Conservation (phyloP, 768 basidiomycete species). For the Lactarius akahatsu region DNA sequence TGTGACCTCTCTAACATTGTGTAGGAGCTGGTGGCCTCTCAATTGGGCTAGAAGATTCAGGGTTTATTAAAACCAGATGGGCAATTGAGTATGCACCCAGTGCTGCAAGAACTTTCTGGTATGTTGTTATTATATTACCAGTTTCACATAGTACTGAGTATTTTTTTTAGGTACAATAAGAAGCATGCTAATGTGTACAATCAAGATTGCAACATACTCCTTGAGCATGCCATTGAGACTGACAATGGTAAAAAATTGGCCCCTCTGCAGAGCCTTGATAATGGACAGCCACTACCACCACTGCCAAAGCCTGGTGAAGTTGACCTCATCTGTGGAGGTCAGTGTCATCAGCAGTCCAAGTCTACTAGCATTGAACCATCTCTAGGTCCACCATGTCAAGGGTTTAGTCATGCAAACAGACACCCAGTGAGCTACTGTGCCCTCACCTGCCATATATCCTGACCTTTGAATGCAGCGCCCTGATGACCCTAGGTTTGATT, state of each 20-base stretch:
- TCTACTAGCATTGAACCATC: neutral
- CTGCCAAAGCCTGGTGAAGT: slow-evolving; percentile 62
- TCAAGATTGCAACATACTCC: slow-evolving; percentile 57
- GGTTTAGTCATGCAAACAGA: slow-evolving; percentile 66
- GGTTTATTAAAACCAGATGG: slow-evolving; percentile 62
- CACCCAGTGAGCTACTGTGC: slow-evolving; percentile 43
- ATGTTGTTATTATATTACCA: slow-evolving; percentile 26
- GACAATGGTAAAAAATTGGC: slow-evolving; percentile 42
- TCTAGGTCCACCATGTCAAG: slow-evolving; percentile 74
- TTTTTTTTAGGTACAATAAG: slow-evolving; percentile 55
- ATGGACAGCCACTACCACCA: slow-evolving; percentile 38
- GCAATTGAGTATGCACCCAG: slow-evolving; percentile 65
- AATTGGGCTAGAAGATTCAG: slow-evolving; percentile 60
- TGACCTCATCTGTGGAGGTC: slow-evolving; percentile 75
- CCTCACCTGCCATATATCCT: neutral
- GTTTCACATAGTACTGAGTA: slow-evolving; percentile 8
- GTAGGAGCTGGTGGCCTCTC: slow-evolving; percentile 76
- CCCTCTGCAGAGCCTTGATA: slow-evolving; percentile 42
- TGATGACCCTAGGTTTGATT: slow-evolving; percentile 56
- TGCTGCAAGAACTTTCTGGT: slow-evolving; percentile 67
- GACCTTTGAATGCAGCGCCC: slow-evolving; percentile 41
- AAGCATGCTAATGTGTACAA: slow-evolving; percentile 60
- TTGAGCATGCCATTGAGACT: slow-evolving; percentile 56
- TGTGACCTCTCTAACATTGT: neutral
- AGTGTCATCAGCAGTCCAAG: slow-evolving; percentile 24